Evolutionary conservation across 2,329 filamentous ascomycete genomes (phyloP).

Genomic region (Penicillium sp.): DNA sequence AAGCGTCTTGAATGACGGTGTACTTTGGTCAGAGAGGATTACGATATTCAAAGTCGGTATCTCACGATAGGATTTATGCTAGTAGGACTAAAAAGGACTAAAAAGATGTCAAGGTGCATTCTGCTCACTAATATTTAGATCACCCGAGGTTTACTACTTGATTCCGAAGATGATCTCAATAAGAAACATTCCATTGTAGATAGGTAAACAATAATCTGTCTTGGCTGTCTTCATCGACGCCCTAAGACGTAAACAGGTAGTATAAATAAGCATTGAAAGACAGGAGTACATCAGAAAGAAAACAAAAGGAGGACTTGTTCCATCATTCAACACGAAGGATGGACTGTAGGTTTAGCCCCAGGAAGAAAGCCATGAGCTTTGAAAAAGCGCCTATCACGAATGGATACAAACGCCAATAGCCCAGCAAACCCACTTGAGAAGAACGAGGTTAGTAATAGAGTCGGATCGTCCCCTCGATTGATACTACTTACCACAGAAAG

Average conservation of each 20-base stretch:
- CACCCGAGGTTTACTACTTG: neutral
- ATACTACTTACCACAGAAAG: constrained; percentile 13
- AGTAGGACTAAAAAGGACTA: neutral
- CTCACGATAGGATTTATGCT: too few relatives aligned
- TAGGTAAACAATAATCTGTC: neutral
- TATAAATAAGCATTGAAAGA: neutral
- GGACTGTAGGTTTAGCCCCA: neutral
- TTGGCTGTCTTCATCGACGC: neutral
- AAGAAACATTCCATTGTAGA: neutral
- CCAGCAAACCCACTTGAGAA: neutral
- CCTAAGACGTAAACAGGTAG: neutral
- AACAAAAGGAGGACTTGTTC: neutral
- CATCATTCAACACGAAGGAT: neutral
- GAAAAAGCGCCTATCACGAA: neutral
- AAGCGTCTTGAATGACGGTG: too few relatives aligned
- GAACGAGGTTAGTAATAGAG: neutral
- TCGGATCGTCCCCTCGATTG: too few relatives aligned
- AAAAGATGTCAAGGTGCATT: too few relatives aligned
- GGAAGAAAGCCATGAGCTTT: neutral
- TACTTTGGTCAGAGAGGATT: neutral
- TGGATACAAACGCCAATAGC: neutral
- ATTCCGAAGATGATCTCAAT: neutral
- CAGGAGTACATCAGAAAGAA: too few relatives aligned
- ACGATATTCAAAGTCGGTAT: neutral
- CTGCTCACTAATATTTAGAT: neutral